Percentiles rank a stretch among this genome's conserved stretches.
Evolutionary conservation across 2,329 filamentous ascomycete genomes (phyloP).

Genomic region (Xylariales sp.): DNA sequence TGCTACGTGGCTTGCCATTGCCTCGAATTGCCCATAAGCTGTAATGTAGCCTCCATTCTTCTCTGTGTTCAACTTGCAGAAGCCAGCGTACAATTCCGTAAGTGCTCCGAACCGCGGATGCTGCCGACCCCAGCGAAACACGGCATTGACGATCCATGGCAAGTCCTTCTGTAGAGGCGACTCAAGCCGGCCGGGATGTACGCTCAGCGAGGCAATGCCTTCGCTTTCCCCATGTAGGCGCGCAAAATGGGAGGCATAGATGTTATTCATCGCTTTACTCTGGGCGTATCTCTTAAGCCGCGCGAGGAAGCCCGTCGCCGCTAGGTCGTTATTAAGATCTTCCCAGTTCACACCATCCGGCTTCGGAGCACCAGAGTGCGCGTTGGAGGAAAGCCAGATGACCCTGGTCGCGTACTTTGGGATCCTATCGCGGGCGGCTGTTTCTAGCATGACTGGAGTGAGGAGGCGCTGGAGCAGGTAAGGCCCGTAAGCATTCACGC

Average conservation of each 20-base stretch:
- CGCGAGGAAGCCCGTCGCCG: neutral
- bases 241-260: neutral
- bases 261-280: neutral
- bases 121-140: neutral
- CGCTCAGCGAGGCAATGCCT: too few relatives aligned
- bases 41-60: neutral
- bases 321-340: neutral
- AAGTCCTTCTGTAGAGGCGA: too few relatives aligned
- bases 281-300: neutral
- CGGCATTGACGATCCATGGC: too few relatives aligned
- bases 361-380: neutral
- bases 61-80: neutral
- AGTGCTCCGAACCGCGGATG: neutral
- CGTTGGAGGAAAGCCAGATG: neutral
- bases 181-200: too few relatives aligned
- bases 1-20: neutral
- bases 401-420: neutral
- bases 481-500: too few relatives aligned
- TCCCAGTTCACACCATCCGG: neutral
- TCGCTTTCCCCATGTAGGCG: neutral
- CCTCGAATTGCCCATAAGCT: neutral
- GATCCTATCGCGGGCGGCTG: too few relatives aligned
- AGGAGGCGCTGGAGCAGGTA: too few relatives aligned
- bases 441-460: too few relatives aligned
- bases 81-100: neutral